These are phyloP conservation scores for Tetrapisispora taiwanensis DNA, from an alignment of 805 yeast genomes.

Conservation along the genomic window DNA sequence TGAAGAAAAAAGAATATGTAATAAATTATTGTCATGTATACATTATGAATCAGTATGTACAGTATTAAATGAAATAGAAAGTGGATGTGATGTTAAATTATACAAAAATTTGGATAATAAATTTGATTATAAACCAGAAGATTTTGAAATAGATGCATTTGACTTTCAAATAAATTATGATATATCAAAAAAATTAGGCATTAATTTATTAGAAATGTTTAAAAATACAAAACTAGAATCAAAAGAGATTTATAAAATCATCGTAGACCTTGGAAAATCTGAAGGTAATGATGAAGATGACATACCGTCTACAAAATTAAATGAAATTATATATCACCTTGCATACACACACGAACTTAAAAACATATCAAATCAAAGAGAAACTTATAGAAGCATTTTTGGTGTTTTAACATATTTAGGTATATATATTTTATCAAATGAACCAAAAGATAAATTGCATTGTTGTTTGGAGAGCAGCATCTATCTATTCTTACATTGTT, in stretches of 20 bases:
- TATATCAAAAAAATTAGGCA: slow-evolving; percentile 52
- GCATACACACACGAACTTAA: slow-evolving; percentile 30
- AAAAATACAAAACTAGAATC: slow-evolving; percentile 30
- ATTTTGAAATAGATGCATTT: background rate
- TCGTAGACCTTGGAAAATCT: slow-evolving; percentile 3
- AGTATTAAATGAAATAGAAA: slow-evolving; percentile 9
- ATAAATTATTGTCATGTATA: slow-evolving; percentile 46
- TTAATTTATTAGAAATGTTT: slow-evolving; percentile 39
- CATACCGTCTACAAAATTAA: slow-evolving; percentile 11
- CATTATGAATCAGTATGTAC: slow-evolving; percentile 48
- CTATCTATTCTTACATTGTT: slow-evolving; percentile 32
- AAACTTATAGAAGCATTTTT: slow-evolving; percentile 25
- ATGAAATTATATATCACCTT: slow-evolving; percentile 30
- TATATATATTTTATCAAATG: slow-evolving; percentile 14
- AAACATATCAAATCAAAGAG: slow-evolving; percentile 20
- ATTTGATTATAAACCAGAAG: background rate
- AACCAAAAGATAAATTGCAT: slow-evolving; percentile 6
- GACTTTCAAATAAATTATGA: slow-evolving; percentile 28
- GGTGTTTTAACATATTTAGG: slow-evolving; percentile 27
- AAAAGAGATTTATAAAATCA: slow-evolving; percentile 31
- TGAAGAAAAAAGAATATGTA: slow-evolving; percentile 44
- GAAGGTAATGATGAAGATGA: background rate
- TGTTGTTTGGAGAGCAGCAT: slow-evolving; percentile 24
- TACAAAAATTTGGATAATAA: background rate
- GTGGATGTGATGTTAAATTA: background rate